A percentile compares a stretch with the other conserved stretches of the same genome.
phyloP scores from a whole-genome alignment of 768 basidiomycete species.

The Pleurotus platypus region DNA sequence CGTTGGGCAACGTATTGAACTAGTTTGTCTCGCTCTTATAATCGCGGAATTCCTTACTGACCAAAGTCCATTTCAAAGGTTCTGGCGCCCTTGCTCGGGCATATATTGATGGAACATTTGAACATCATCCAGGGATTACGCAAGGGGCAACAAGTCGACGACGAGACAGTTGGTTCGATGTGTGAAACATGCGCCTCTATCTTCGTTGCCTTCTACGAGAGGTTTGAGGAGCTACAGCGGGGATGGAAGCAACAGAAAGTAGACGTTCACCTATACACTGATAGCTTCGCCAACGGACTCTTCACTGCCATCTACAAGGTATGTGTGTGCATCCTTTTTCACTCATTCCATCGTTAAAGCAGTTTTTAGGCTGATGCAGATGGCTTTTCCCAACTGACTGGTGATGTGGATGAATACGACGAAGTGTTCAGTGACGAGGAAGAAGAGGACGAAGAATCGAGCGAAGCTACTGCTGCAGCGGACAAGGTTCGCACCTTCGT shows the following conservation, averaged over 20 bases:
- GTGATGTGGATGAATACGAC: constrained; percentile 4
- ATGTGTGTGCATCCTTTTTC: background rate
- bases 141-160: background rate
- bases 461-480: background rate
- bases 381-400: background rate
- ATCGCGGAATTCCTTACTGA: too few relatives aligned
- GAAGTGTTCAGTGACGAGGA: background rate
- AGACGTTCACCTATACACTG: constrained; percentile 1
- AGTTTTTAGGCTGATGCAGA: background rate
- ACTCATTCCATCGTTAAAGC: background rate
- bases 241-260: constrained; percentile 9
- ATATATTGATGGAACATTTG: background rate
- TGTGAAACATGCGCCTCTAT: constrained; percentile 1
- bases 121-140: background rate
- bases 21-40: background rate
- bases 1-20: constrained; percentile 4
- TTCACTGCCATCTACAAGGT: background rate
- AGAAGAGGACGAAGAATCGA: background rate
- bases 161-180: background rate
- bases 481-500: too few relatives aligned
- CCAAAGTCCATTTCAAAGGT: background rate
- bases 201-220: background rate
- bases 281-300: constrained; percentile 5
- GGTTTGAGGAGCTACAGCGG: background rate
- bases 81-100: background rate